Conservation (phyloP, 257 asterid species). For the Plectranthus barbatus region DNA sequence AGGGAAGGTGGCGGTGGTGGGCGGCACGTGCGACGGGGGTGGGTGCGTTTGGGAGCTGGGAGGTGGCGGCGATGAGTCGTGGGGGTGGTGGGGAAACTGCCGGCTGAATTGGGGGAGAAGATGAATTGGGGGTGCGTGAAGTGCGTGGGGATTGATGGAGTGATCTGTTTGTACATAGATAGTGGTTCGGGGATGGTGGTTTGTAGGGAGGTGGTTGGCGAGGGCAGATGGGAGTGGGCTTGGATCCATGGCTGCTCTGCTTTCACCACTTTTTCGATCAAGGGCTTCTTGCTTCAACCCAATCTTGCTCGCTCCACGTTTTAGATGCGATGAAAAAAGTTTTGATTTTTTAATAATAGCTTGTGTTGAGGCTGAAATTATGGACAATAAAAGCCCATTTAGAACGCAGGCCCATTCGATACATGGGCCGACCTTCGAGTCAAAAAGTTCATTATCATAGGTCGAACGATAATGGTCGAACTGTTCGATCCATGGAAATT, state of each 20-base stretch:
- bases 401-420: too few species aligned
- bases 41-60: slow-evolving; percentile 64
- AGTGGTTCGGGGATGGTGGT: slow-evolving; percentile 49
- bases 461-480: too few species aligned
- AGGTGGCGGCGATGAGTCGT: slow-evolving; percentile 17
- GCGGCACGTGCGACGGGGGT: slow-evolving; percentile 45
- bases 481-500: too few species aligned
- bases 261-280: slow-evolving; percentile 32
- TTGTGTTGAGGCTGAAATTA: too few species aligned
- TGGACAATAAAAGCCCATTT: too few species aligned
- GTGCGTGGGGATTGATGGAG: slow-evolving; percentile 56
- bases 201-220: slow-evolving; percentile 37
- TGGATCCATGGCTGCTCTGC: slow-evolving; percentile 59
- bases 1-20: slow-evolving; percentile 54
- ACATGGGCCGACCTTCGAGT: too few species aligned
- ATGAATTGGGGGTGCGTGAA: slow-evolving; percentile 51
- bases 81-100: slow-evolving; percentile 58
- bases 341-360: background rate
- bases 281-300: slow-evolving; percentile 59
- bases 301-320: slow-evolving; percentile 26
- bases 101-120: slow-evolving; percentile 38
- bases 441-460: too few species aligned
- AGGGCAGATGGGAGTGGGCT: slow-evolving; percentile 42
- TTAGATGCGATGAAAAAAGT: too few species aligned
- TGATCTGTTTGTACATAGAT: slow-evolving; percentile 53